These are phyloP conservation scores for Pythium vanterpoolii DNA, from an alignment of 352 stramenopile genomes.

Conservation along the genomic window DNA sequence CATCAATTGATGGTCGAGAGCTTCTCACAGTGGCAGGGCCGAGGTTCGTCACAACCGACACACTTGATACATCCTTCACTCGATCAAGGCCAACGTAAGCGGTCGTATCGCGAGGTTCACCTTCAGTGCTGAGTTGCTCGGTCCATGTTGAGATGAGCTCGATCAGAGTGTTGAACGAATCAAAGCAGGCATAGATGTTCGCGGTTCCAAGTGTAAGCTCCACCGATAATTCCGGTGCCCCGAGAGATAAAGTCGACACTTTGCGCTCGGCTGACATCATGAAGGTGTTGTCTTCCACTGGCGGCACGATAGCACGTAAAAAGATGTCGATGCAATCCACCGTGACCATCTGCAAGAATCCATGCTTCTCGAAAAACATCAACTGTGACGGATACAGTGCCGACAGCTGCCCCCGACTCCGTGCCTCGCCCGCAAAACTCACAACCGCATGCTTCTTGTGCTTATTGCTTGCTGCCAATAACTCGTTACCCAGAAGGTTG, in stretches of 20 bases:
- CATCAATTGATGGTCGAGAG: constrained; percentile 14
- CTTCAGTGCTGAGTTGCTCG: constrained; percentile 63
- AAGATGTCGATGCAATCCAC: constrained; percentile 87
- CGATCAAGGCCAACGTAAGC: constrained; percentile 77
- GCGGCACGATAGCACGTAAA: constrained; percentile 57
- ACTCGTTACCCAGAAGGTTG: constrained; percentile 57
- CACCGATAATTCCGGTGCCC: constrained; percentile 69
- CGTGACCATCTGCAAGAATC: constrained; percentile 81
- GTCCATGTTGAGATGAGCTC: constrained; percentile 67
- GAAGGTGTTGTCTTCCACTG: constrained; percentile 8
- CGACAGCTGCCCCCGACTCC: constrained; percentile 26
- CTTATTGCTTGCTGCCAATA: constrained; percentile 39
- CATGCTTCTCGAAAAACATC: constrained; percentile 77
- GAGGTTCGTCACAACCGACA: constrained; percentile 74
- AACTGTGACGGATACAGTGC: constrained; percentile 62
- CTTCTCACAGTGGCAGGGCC: constrained; percentile 22
- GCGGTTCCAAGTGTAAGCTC: constrained; percentile 81
- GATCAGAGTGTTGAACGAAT: constrained; percentile 86
- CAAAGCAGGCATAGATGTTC: constrained; percentile 88
- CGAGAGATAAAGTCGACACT: constrained; percentile 34
- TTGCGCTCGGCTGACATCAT: constrained; percentile 11
- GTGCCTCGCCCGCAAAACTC: constrained; percentile 36
- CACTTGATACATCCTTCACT: constrained; percentile 45
- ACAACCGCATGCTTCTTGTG: constrained; percentile 34
- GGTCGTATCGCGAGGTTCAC: constrained; percentile 59